Evolutionary conservation across 768 basidiomycete species (phyloP).

Genomic region (Macrocybe gigantea): DNA sequence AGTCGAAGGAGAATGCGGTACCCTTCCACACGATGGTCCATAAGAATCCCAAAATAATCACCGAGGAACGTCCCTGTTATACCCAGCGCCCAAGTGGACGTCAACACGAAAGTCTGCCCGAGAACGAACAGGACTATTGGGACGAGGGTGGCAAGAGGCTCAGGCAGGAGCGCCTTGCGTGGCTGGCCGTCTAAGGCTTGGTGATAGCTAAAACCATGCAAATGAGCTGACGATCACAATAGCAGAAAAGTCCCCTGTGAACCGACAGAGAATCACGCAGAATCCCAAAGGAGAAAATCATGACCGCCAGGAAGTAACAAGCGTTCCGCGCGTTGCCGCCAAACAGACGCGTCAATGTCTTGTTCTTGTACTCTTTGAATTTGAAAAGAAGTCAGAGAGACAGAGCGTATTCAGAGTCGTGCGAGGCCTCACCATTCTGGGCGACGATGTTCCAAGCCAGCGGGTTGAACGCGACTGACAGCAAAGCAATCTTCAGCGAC

Average conservation of each 20-base stretch:
- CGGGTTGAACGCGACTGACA: conserved; percentile 83
- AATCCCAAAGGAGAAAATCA: conserved; percentile 84
- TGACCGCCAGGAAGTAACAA: conserved; percentile 80
- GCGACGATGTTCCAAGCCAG: conserved; percentile 96
- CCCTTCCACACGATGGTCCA: conserved; percentile 86
- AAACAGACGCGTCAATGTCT: conserved; percentile 80
- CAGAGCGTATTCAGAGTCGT: not conserved
- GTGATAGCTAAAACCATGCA: conserved; percentile 50
- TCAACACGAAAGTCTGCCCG: conserved; percentile 84
- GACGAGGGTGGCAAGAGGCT: conserved; percentile 54
- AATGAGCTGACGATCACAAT: too few relatives aligned
- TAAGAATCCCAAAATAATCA: conserved; percentile 82
- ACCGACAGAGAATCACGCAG: conserved; percentile 82
- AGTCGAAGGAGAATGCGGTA: conserved; percentile 8
- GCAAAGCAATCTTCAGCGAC: conserved; percentile 62
- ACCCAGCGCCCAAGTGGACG: conserved; percentile 86
- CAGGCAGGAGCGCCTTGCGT: conserved; percentile 53
- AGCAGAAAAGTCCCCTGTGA: not conserved
- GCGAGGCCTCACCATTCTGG: conserved; percentile 62
- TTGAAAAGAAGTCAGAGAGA: not conserved
- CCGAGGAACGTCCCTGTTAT: conserved; percentile 91
- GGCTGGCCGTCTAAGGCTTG: conserved; percentile 77
- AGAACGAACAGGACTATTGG: conserved; percentile 55
- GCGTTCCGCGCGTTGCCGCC: conserved; percentile 69
- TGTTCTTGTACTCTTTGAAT: conserved; percentile 61